Base-by-base conservation (phyloP, 768 basidiomycete genomes). In the Chalciporus piperatus region DNA sequence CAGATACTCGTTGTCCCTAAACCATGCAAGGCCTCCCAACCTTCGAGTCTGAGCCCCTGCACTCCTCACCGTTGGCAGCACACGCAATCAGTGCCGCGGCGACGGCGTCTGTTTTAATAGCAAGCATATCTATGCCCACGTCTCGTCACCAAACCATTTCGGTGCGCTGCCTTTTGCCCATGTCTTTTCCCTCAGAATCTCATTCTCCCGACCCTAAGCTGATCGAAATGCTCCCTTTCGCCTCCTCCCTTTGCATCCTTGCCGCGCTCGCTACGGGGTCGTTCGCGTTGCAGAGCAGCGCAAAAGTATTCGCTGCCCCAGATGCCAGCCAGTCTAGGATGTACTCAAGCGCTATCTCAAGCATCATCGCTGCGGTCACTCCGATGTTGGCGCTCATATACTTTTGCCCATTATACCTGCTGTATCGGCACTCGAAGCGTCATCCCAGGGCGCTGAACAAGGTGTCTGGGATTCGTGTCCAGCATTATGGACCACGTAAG, bases 401-500 rank as follows among this genome's bases (percentile, higher is more conserved):
- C 62, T 68, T 83, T 51, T 76, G 73, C 16, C 72, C 72, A 11
- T 59, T 85, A 27, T 77, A 78, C 17, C 74, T 79, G 71, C 70
- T 74, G 8, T 76, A 78, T 56, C 73, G 75, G 16, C 74, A 75
- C 52, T 73, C 76, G 0, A 69, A 67, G 20, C 74, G 68, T 39
- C 71, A 77, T 46, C 80, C 77, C 25, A 72, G 70, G 40, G 72
- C 77, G 1, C 57, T 81, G 48, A 80, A 80, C 56, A 84, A 82
- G 60, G 60, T 68, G 11, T 75, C 76, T 39, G 76, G 80, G 3
- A 63, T 75, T 27, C 66, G 64, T 37, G 59, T 78, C 33, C 76
- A 77, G 59, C 73, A 74, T 54, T 84, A 78, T 59, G 77, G 76
- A 9, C 79, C 83, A 57, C 66, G 83, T 81, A 62, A 54, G 76